These are phyloP conservation scores for Nematocida ausubeli DNA, from an alignment of 371 early-diverging fungal species.

Conservation along the genomic window DNA sequence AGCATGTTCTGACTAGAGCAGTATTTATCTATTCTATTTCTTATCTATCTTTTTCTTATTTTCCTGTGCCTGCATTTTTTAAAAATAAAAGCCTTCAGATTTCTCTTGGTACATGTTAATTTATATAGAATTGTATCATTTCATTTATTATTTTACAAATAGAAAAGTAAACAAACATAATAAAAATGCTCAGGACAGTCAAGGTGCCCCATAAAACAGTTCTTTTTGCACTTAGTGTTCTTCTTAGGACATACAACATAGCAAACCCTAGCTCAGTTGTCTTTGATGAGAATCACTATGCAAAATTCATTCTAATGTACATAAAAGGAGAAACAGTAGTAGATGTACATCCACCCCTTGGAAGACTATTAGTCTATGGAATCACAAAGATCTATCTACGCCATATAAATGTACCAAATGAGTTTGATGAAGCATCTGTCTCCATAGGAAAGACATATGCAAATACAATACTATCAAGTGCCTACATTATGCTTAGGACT, in stretches of 20 bases:
- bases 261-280: constrained; percentile 27
- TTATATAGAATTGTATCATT: too few species aligned
- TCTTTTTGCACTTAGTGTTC: constrained; percentile 1
- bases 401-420: neutral
- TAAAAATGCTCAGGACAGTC: too few species aligned
- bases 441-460: constrained; percentile 23
- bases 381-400: neutral
- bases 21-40: too few species aligned
- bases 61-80: too few species aligned
- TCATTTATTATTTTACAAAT: too few species aligned
- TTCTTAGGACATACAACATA: constrained; percentile 9
- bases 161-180: too few species aligned
- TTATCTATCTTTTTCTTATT: too few species aligned
- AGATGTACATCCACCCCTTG: constrained; percentile 48
- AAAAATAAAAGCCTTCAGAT: too few species aligned
- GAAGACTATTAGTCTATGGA: constrained; percentile 22
- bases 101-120: too few species aligned
- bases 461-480: neutral
- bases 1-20: too few species aligned
- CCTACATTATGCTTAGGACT: neutral
- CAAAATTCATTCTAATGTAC: constrained; percentile 27
- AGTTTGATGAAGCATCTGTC: neutral
- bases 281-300: constrained; percentile 48
- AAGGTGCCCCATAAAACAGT: neutral
- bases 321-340: constrained; percentile 24